Evolutionary conservation across 495 filamentous ascomycete genomes (phyloP).

Genomic region (Neurospora sp.): DNA sequence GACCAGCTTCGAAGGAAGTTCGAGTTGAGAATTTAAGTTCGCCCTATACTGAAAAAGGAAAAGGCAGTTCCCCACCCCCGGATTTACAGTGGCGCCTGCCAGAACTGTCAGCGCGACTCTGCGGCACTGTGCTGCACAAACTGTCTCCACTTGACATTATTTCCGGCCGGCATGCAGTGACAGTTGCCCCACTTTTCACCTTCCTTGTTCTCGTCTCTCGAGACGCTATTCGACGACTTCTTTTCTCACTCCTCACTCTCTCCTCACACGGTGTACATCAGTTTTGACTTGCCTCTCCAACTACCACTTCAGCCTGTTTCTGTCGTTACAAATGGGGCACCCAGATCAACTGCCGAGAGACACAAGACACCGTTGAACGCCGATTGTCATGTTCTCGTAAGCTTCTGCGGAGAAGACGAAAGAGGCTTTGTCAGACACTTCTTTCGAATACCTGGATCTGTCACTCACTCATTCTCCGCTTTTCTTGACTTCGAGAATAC

Average conservation of each 20-base stretch:
- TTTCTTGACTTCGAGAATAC: not conserved
- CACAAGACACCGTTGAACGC: not conserved
- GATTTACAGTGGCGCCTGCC: not conserved
- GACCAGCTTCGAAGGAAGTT: not conserved
- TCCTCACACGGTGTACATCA: not conserved
- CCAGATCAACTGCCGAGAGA: conserved; percentile 4
- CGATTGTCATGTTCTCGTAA: conserved; percentile 4
- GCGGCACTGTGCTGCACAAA: not conserved
- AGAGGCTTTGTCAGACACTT: not conserved
- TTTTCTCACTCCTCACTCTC: not conserved
- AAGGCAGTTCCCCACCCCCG: not conserved
- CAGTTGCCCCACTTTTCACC: not conserved
- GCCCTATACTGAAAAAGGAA: not conserved
- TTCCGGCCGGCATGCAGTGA: not conserved
- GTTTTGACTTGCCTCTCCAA: not conserved
- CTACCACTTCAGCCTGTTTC: not conserved
- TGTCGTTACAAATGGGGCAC: not conserved
- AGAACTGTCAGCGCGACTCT: not conserved
- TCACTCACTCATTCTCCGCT: not conserved
- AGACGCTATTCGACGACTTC: not conserved
- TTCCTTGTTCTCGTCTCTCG: not conserved
- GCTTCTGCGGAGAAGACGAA: not conserved
- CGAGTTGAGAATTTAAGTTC: not conserved
- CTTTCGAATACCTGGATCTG: not conserved
- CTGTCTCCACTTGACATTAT: not conserved